Percentiles rank a stretch among this genome's conserved stretches.
phyloP scores from a whole-genome alignment of 2,329 filamentous ascomycete species.

The Colletotrichum brevisporum region DNA sequence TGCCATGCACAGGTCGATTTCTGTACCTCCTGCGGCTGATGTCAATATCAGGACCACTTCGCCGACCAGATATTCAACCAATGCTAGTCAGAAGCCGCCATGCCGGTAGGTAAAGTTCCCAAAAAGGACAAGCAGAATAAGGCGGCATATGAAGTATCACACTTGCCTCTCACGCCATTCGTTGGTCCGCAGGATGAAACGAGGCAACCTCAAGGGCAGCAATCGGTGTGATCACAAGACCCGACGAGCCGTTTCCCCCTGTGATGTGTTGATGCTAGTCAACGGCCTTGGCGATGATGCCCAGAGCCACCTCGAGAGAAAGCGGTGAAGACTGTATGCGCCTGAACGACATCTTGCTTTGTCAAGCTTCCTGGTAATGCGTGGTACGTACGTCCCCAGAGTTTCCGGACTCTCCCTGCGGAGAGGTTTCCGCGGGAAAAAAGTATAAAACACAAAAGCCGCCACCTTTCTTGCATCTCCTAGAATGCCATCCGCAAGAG shows the following conservation, averaged over 20 bases:
- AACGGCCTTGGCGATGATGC: not conserved
- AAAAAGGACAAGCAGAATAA: conserved; percentile 31
- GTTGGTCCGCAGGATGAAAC: conserved; percentile 36
- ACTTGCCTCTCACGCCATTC: conserved; percentile 27
- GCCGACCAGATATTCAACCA: not conserved
- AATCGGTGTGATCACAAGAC: conserved; percentile 29
- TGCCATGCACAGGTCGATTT: not conserved
- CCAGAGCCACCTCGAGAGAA: not conserved
- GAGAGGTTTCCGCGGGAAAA: not conserved
- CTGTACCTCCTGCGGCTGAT: conserved; percentile 28
- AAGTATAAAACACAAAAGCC: not conserved
- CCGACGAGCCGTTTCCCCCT: conserved; percentile 6
- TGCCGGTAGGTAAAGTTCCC: conserved; percentile 17
- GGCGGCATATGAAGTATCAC: conserved; percentile 41
- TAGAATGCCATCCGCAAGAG: not conserved
- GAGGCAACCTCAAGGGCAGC: conserved; percentile 32
- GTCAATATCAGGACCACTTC: conserved; percentile 13
- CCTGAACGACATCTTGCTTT: not conserved
- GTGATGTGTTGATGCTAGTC: conserved; percentile 13
- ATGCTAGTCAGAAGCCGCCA: not conserved
- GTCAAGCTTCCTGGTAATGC: not conserved
- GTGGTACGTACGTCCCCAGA: not conserved
- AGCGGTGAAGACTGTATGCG: conserved; percentile 26
- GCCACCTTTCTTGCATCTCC: not conserved
- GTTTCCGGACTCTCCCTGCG: not conserved